Evolutionary conservation across 1,284 basidiomycete species (phyloP), one percentile per base, ranked within the genome.

Genomic region (Tilletia horrida): DNA sequence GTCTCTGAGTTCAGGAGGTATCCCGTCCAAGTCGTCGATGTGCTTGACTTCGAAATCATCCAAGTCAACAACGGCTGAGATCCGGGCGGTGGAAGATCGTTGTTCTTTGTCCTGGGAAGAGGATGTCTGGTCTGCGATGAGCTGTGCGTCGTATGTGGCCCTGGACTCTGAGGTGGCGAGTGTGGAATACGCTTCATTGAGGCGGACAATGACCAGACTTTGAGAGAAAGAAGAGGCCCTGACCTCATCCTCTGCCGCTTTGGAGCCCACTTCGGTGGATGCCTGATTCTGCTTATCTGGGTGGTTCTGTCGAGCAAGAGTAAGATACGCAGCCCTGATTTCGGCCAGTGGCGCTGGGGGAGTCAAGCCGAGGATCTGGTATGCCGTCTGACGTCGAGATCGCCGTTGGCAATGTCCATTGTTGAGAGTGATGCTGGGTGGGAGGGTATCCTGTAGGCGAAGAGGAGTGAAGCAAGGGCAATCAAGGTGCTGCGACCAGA

Each of bases 21-120:
- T 40, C 35, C 35, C 35, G 13, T 59, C 55, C 27, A 59, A 9
- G 14, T 59, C 55, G 55, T 59, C 55, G 16, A 40, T 18, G 21
- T 59, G 27, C 14, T 35, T 40, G 55, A 59, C 55, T 6, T 59
- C 55, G 55, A 59, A 59, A 31, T 59, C 55, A 21, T 59, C 55
- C 55, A 59, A 21, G 7, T 59, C 55, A 9, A 59, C 55, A 16
- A 29, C 35, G 16, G 55, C 55, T 40, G 55, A 59, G 23, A 59
- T 59, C 35, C 55, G 29, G n/a, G 52, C 52, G 9, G 23, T 31
- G n/a, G 27, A n/a, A 9, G n/a, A n/a, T 18, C 27, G 52, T 11
- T 27, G 4, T n/a, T 31, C 4, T 8, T 57, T n/a, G n/a, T 6
- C 14, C 8, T 8, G 27, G 27, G 25, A 3, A 6, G 45, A 48